Percentiles rank a stretch among this genome's conserved stretches.
These are phyloP conservation scores for Xylariaceae sp. DNA, from an alignment of 2,329 filamentous ascomycete species.

Conservation along the genomic window DNA sequence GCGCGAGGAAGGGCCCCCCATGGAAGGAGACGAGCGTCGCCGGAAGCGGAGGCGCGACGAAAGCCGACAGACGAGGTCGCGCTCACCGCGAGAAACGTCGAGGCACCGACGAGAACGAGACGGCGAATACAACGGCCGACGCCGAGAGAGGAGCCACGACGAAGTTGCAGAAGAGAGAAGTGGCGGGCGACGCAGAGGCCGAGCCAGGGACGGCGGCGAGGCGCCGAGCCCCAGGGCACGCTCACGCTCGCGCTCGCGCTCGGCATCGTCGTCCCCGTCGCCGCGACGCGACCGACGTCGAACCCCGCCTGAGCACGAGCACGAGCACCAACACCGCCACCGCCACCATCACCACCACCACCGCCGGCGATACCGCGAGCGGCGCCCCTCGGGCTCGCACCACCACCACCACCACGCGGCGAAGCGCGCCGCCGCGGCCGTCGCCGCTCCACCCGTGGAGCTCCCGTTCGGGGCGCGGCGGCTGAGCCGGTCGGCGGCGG, in stretches of 20 bases:
- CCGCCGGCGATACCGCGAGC: constrained; percentile 21
- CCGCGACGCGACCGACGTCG: neutral
- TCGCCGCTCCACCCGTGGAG: constrained; percentile 12
- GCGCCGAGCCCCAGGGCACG: neutral
- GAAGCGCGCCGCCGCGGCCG: neutral
- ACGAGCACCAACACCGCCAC: constrained; percentile 17
- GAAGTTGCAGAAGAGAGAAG: constrained; percentile 1
- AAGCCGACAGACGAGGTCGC: neutral
- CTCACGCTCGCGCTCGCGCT: too few species aligned
- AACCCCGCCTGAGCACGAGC: constrained; percentile 6
- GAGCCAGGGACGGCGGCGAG: constrained; percentile 2
- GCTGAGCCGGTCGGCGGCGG: constrained; percentile 53
- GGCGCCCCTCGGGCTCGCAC: too few species aligned
- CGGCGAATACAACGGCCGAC: too few species aligned
- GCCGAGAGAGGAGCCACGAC: too few species aligned
- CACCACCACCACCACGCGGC: constrained; percentile 13
- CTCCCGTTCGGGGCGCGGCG: constrained; percentile 61
- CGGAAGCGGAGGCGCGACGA: neutral
- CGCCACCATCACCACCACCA: constrained; percentile 30
- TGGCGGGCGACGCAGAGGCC: constrained; percentile 1
- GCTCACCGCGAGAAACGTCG: neutral
- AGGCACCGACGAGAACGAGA: too few species aligned
- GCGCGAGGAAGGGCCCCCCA: too few species aligned
- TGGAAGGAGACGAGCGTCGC: neutral
- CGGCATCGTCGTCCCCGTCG: neutral